A percentile compares a stretch with the other conserved stretches of the same genome.
These are phyloP conservation scores for Aspergillus nomiae DNA, from an alignment of 2,329 filamentous ascomycete species.

Conservation along the genomic window DNA sequence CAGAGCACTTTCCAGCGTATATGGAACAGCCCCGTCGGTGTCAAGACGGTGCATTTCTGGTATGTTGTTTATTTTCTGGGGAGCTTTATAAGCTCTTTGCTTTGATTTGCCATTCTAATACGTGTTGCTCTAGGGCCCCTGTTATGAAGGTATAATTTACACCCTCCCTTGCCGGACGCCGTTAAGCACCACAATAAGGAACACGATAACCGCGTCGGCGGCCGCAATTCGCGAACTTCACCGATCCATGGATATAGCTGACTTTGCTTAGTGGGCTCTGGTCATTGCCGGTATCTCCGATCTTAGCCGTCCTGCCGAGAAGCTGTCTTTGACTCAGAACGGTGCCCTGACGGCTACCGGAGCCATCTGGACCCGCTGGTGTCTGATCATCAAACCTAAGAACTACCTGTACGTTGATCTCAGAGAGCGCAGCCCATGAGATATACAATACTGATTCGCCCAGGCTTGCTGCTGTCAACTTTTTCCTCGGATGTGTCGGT, in stretches of 20 bases:
- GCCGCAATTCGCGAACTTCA: too few species aligned
- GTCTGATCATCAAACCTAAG: slow-evolving; percentile 90
- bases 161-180: not conserved
- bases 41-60: slow-evolving; percentile 99
- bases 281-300: slow-evolving; percentile 92
- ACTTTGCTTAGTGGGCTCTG: slow-evolving; percentile 70
- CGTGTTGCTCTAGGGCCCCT: slow-evolving; percentile 67
- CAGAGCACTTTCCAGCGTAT: slow-evolving; percentile 69
- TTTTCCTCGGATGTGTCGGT: slow-evolving; percentile 91
- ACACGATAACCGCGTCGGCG: not conserved
- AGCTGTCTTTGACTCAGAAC: slow-evolving; percentile 93
- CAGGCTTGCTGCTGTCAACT: slow-evolving; percentile 92
- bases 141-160: slow-evolving; percentile 73
- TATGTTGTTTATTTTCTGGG: slow-evolving; percentile 40
- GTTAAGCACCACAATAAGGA: not conserved
- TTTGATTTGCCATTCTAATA: not conserved
- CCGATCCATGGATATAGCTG: not conserved
- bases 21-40: slow-evolving; percentile 77
- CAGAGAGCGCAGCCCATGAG: not conserved
- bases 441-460: not conserved
- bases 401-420: slow-evolving; percentile 78
- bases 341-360: slow-evolving; percentile 85
- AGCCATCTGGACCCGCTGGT: slow-evolving; percentile 98
- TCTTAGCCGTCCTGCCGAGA: slow-evolving; percentile 85
- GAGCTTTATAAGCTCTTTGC: not conserved